Percentiles rank a stretch among this genome's conserved stretches.
phyloP scores from a whole-genome alignment of 345 rosid species.

The Erucastrum elatum region DNA sequence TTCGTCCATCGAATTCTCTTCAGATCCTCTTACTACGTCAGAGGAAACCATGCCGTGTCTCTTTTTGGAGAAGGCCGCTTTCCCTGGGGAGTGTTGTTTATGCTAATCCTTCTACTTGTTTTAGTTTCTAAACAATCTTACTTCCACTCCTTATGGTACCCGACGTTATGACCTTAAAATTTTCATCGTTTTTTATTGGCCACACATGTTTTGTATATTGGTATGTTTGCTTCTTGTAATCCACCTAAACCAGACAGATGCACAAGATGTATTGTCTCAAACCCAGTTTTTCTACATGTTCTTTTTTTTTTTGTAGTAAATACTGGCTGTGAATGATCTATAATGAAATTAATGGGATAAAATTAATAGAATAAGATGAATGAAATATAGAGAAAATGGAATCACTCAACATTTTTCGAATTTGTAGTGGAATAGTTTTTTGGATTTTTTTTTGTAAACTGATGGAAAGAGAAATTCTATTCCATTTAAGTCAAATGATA shows the following conservation, averaged over 20 bases:
- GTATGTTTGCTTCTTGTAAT: not conserved
- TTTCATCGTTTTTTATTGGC: not conserved
- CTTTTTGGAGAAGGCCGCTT: conserved; percentile 37
- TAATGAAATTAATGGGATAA: too few relatives aligned
- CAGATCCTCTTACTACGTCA: conserved; percentile 33
- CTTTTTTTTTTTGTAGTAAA: not conserved
- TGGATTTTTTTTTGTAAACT: not conserved
- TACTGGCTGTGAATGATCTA: not conserved
- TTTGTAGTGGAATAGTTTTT: not conserved
- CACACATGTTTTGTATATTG: not conserved
- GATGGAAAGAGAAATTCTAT: not conserved
- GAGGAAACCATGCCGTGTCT: conserved; percentile 31
- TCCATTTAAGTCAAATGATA: too few relatives aligned
- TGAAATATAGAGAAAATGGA: too few relatives aligned
- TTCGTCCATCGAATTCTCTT: conserved; percentile 37
- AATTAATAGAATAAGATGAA: too few relatives aligned
- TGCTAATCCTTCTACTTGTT: conserved; percentile 55
- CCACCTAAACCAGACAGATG: not conserved
- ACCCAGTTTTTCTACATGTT: not conserved
- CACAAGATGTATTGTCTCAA: not conserved
- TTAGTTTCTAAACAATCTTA: conserved; percentile 67
- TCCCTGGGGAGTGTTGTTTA: conserved; percentile 59
- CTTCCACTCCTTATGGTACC: conserved; percentile 61
- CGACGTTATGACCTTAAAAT: conserved; percentile 36
- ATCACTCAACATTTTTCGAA: too few relatives aligned